Evolutionary conservation across 768 basidiomycete species (phyloP).

Genomic region (Gyrodon lividus): DNA sequence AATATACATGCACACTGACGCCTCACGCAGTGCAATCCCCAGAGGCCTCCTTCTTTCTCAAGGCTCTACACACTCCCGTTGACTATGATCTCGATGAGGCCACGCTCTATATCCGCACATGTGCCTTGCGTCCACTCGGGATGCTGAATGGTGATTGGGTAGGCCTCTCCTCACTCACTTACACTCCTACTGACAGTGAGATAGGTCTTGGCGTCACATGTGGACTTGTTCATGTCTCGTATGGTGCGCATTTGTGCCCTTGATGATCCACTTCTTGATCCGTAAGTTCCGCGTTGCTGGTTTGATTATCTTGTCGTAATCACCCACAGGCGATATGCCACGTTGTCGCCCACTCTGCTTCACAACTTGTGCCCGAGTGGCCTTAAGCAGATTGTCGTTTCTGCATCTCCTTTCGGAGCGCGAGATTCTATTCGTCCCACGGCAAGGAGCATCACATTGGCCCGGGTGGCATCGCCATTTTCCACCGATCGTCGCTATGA

Average conservation of each 20-base stretch:
- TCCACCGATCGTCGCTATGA: constrained; percentile 68
- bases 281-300: constrained; percentile 27
- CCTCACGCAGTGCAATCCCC: background rate
- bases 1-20: background rate
- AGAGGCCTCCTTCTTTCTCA: constrained; percentile 26
- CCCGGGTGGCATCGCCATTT: constrained; percentile 76
- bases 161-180: constrained; percentile 18
- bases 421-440: constrained; percentile 59
- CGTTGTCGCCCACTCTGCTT: constrained; percentile 48
- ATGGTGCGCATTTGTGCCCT: constrained; percentile 58
- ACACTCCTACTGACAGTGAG: constrained; percentile 1
- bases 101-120: constrained; percentile 60
- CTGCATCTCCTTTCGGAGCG: constrained; percentile 60
- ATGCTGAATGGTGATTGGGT: constrained; percentile 81
- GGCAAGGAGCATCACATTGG: constrained; percentile 69
- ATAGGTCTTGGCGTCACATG: constrained; percentile 52
- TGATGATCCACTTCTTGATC: constrained; percentile 40
- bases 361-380: constrained; percentile 46
- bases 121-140: constrained; percentile 65
- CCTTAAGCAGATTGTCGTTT: constrained; percentile 36
- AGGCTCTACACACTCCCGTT: constrained; percentile 34
- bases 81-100: constrained; percentile 45
- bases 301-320: constrained; percentile 20
- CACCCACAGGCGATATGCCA: constrained; percentile 32
- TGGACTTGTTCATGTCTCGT: constrained; percentile 38